Percentiles rank a stretch among this genome's conserved stretches.
phyloP scores from a whole-genome alignment of 2,329 filamentous ascomycete species.

The Dendrostoma leiphaemia region DNA sequence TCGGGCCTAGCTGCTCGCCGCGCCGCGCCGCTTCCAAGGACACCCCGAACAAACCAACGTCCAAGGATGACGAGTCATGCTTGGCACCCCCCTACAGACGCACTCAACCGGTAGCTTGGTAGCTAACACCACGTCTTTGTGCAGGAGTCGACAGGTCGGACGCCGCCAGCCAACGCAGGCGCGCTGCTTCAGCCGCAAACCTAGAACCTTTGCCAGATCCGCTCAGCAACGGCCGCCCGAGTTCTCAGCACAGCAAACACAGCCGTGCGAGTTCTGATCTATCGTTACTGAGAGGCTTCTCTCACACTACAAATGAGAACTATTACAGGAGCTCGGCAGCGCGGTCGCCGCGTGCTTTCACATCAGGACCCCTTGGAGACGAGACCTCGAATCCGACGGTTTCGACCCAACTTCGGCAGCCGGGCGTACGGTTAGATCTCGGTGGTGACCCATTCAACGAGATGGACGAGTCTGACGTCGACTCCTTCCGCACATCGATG shows the following conservation, averaged over 20 bases:
- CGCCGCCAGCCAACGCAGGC: conserved; percentile 23
- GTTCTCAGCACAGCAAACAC: conserved; percentile 63
- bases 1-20: no score
- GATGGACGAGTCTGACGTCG: conserved; percentile 68
- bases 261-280: conserved; percentile 71
- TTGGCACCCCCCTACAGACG: not conserved
- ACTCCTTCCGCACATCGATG: conserved; percentile 59
- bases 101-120: not conserved
- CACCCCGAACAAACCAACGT: not conserved
- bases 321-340: conserved; percentile 40
- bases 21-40: not conserved
- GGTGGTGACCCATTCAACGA: conserved; percentile 60
- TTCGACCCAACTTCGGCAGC: conserved; percentile 47
- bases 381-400: conserved; percentile 45
- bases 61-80: conserved; percentile 5
- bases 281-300: conserved; percentile 54
- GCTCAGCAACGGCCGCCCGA: conserved; percentile 46
- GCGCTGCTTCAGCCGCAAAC: conserved; percentile 61
- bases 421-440: conserved; percentile 54
- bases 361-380: conserved; percentile 39
- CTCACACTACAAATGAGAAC: conserved; percentile 42
- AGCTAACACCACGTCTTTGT: not conserved
- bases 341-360: conserved; percentile 47
- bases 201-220: conserved; percentile 53
- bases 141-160: conserved; percentile 16